Evolutionary conservation across 805 yeast species (phyloP), one percentile per base, ranked within the genome.

Genomic region (Candida dajiaensis): DNA sequence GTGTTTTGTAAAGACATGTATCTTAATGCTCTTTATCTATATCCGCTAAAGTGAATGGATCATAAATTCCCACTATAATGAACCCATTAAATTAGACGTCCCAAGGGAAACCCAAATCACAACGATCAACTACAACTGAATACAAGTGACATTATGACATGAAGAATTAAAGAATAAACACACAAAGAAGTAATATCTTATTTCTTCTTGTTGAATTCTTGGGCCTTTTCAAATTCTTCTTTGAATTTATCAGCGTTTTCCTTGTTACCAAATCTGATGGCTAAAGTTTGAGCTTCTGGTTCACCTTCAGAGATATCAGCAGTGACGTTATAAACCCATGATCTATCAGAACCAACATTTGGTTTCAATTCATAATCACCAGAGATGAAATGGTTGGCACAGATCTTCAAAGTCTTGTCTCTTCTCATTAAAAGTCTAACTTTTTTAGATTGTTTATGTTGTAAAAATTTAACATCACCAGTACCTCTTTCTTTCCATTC

Each of bases 401-500:
- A 94, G 63, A 94, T 85, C 78, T 94, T 94, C 66, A 94, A 79
- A 46, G 98, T 94, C 77, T 92, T 92, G 74, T 94, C 99, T 76
- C 99, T 89, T 81, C 99, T 89, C 99, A 94, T 94, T 65, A 94
- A 76, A 56, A 94, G 70, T 74, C 99, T 85, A 54, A 87, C 88
- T 73, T 89, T 90, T 49, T 79, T 77, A 49, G 88, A 73, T 51
- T 72, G 71, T 69, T 89, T 89, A 74, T 92, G 97, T 74, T 92
- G 77, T 66, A 94, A 80, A 70, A 94, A 88, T 72, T 94, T 89
- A 60, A 89, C 96, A 64, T 94, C 99, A 63, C 99, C 99, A 31
- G 97, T 89, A 61, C 99, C 99, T 76, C 99, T 87, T 77, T 94
- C 99, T 70, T 94, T 94, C 99, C 99, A 94, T 72, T 94, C 98